phyloP scores from a whole-genome alignment of 2,329 filamentous ascomycete genomes.

The Amylocarpus encephaloides region DNA sequence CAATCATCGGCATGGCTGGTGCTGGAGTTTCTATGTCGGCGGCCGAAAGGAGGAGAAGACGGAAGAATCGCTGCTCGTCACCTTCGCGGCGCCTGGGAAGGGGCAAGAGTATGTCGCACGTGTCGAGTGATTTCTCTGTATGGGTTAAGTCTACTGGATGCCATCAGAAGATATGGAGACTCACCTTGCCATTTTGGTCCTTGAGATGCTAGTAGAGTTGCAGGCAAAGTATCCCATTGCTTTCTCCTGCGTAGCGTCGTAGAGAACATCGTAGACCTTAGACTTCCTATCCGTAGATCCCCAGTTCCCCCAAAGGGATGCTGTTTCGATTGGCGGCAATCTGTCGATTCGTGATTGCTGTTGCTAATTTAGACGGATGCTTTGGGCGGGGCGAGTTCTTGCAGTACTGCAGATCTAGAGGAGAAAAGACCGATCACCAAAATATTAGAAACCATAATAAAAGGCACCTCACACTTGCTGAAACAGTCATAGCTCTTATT shows the following conservation, averaged over 20 bases:
- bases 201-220: slow-evolving; percentile 21
- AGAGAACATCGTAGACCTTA: slow-evolving; percentile 28
- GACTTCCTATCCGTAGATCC: not conserved
- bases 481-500: no score
- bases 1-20: slow-evolving; percentile 24
- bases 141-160: no score
- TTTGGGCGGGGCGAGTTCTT: no score
- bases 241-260: slow-evolving; percentile 26
- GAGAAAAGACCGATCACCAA: no score
- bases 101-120: slow-evolving; percentile 28
- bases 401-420: no score
- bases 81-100: slow-evolving; percentile 11
- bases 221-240: slow-evolving; percentile 26
- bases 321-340: not conserved
- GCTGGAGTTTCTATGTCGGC: slow-evolving; percentile 16
- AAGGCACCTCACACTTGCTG: no score
- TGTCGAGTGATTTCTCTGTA: slow-evolving; percentile 24
- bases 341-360: no score
- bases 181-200: slow-evolving; percentile 30
- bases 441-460: no score
- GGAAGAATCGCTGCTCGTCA: slow-evolving; percentile 17
- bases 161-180: not conserved
- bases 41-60: slow-evolving; percentile 27
- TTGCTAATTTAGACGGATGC: no score
- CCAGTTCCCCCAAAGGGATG: not conserved